Percentiles rank a stretch among this genome's conserved stretches.
Conservation (phyloP, 2,329 filamentous ascomycete species). For the Pestalotiopsis fici region DNA sequence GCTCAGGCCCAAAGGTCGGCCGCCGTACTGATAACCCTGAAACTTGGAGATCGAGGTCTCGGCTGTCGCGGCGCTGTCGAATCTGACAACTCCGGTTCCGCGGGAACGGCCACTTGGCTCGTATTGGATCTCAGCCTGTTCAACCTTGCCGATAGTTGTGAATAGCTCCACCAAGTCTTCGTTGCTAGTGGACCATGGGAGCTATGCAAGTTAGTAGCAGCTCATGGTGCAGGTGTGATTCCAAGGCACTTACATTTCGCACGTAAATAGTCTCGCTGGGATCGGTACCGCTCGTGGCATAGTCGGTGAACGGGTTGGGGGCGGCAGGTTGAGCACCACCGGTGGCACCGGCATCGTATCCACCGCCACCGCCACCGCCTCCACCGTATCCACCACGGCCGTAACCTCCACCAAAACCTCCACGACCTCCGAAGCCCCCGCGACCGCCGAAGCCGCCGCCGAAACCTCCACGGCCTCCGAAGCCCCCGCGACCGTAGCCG, state of each 20-base stretch:
- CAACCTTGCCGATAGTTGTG: constrained; percentile 96
- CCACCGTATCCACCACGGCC: constrained; percentile 45
- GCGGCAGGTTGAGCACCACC: constrained; percentile 45
- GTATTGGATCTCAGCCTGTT: constrained; percentile 98
- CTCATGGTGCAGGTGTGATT: background rate
- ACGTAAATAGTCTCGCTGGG: constrained; percentile 87
- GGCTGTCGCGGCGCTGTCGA: constrained; percentile 79
- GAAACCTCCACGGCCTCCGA: constrained; percentile 43
- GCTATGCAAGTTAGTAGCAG: constrained; percentile 47
- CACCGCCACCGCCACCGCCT: constrained; percentile 44
- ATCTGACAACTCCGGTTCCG: constrained; percentile 94
- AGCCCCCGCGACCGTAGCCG: constrained; percentile 56
- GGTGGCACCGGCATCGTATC: constrained; percentile 44
- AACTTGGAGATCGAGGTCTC: constrained; percentile 97
- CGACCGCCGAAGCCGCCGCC: constrained; percentile 41
- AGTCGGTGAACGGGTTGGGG: constrained; percentile 93
- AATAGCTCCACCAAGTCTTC: constrained; percentile 96
- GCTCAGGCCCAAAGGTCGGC: constrained; percentile 87
- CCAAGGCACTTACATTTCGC: constrained; percentile 75
- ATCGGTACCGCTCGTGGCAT: constrained; percentile 83
- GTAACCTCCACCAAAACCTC: constrained; percentile 48
- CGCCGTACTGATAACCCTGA: constrained; percentile 95
- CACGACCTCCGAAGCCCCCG: constrained; percentile 49
- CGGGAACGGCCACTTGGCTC: constrained; percentile 94
- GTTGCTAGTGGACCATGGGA: constrained; percentile 98